Evolutionary conservation across 2,329 filamentous ascomycete species (phyloP).

Genomic region (Monosporascus sp.): DNA sequence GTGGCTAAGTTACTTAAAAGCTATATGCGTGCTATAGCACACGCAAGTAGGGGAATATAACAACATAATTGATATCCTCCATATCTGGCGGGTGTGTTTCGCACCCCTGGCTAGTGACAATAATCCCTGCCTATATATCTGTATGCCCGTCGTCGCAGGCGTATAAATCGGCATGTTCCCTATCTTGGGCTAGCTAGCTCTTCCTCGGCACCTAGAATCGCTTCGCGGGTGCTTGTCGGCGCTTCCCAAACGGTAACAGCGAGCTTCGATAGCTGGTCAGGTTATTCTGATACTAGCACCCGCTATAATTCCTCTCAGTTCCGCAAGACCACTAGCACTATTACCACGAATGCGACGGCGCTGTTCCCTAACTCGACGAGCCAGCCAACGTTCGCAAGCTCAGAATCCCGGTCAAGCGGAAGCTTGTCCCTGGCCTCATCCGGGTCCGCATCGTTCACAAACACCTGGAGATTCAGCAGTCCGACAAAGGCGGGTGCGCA

Average conservation of each 20-base stretch:
- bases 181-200: constrained; percentile 9
- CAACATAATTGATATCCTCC: too few relatives aligned
- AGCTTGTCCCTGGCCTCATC: not conserved
- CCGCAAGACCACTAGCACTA: constrained; percentile 2
- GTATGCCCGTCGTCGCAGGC: constrained; percentile 9
- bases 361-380: constrained; percentile 10
- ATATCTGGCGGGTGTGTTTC: too few relatives aligned
- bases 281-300: not conserved
- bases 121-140: constrained; percentile 12
- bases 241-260: constrained; percentile 4
- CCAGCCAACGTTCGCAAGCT: not conserved
- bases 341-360: not conserved
- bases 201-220: not conserved
- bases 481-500: constrained; percentile 1
- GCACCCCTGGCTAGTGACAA: too few relatives aligned
- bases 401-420: not conserved
- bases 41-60: too few relatives aligned
- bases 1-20: too few relatives aligned
- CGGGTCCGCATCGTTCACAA: not conserved
- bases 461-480: not conserved
- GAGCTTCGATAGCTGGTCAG: constrained; percentile 2
- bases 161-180: constrained; percentile 16
- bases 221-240: constrained; percentile 2
- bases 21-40: too few relatives aligned
- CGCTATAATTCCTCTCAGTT: constrained; percentile 1